phyloP scores from a whole-genome alignment of 2,329 filamentous ascomycete genomes.

The Trichophyton benhamiae region DNA sequence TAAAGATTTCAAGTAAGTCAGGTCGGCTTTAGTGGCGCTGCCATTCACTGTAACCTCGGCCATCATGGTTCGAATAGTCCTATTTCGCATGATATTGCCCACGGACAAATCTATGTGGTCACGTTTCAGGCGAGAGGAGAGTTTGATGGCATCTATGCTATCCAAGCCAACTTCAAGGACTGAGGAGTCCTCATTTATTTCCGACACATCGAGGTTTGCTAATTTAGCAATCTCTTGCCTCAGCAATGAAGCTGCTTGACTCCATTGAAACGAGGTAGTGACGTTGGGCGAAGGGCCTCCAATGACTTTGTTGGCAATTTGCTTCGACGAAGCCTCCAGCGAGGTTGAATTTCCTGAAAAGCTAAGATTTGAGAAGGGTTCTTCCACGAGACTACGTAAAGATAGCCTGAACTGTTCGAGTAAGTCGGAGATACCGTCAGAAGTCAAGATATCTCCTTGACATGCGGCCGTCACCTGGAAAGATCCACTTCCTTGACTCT shows the following conservation, averaged over 20 bases:
- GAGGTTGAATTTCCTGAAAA: neutral
- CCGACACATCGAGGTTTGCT: slow-evolving; percentile 39
- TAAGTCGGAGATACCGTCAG: slow-evolving; percentile 26
- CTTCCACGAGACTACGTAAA: slow-evolving; percentile 25
- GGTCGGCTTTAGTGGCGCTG: neutral
- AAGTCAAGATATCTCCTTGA: slow-evolving; percentile 35
- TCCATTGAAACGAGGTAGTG: slow-evolving; percentile 45
- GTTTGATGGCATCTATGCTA: slow-evolving; percentile 81
- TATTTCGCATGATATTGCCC: slow-evolving; percentile 62
- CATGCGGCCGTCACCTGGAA: slow-evolving; percentile 50
- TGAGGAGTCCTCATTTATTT: slow-evolving; percentile 48
- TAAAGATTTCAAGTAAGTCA: neutral
- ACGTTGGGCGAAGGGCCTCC: neutral
- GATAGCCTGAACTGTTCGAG: slow-evolving; percentile 33
- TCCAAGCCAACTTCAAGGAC: slow-evolving; percentile 78
- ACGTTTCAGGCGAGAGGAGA: slow-evolving; percentile 59
- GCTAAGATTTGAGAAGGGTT: slow-evolving; percentile 16
- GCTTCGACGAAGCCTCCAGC: neutral
- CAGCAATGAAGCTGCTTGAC: slow-evolving; percentile 39
- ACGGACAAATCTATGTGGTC: slow-evolving; percentile 50
- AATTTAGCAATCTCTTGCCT: slow-evolving; percentile 52
- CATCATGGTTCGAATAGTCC: slow-evolving; percentile 54
- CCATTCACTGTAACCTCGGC: slow-evolving; percentile 11
- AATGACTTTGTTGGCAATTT: neutral
- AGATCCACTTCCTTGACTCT: slow-evolving; percentile 37